Percentiles rank a stretch among this genome's conserved stretches.
Conservation (phyloP, 225 moss, liverwort and hornwort species). For the Sphagnum contortum region DNA sequence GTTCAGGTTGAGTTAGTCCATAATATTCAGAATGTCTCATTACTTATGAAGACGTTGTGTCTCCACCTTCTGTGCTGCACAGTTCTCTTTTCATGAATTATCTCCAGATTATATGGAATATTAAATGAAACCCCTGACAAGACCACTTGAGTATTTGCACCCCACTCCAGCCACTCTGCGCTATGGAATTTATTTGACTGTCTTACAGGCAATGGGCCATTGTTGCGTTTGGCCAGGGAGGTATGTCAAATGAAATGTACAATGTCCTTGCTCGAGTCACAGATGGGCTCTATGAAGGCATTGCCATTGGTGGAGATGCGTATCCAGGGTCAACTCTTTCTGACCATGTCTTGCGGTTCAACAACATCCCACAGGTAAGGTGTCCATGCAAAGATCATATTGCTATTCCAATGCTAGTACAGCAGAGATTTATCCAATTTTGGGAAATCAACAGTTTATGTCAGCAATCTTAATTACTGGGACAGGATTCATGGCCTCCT, state of each 20-base stretch:
- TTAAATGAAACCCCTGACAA: no score
- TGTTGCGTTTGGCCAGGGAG: conserved; percentile 27
- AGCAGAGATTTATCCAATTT: not conserved
- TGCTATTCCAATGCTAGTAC: not conserved
- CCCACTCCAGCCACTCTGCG: no score
- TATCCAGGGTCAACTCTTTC: conserved; percentile 97
- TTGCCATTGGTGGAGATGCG: conserved; percentile 92
- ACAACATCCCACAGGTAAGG: conserved; percentile 68
- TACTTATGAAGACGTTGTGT: no score
- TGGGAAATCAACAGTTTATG: not conserved
- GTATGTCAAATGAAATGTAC: conserved; percentile 97
- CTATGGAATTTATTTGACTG: no score
- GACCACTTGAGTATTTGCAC: no score
- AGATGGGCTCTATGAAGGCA: conserved; percentile 93
- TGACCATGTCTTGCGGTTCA: conserved; percentile 88
- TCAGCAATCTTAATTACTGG: no score
- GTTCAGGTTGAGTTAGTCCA: no score
- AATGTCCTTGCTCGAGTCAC: conserved; percentile 89
- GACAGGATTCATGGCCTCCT: not conserved
- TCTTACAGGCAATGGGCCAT: no score
- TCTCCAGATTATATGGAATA: no score
- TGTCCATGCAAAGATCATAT: not conserved
- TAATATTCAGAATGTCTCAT: no score
- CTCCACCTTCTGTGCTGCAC: no score
- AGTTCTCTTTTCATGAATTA: no score